A percentile compares a stretch with the other conserved stretches of the same genome.
These are phyloP conservation scores for Termitomyces sp. DNA, from an alignment of 768 basidiomycete genomes.

Conservation along the genomic window DNA sequence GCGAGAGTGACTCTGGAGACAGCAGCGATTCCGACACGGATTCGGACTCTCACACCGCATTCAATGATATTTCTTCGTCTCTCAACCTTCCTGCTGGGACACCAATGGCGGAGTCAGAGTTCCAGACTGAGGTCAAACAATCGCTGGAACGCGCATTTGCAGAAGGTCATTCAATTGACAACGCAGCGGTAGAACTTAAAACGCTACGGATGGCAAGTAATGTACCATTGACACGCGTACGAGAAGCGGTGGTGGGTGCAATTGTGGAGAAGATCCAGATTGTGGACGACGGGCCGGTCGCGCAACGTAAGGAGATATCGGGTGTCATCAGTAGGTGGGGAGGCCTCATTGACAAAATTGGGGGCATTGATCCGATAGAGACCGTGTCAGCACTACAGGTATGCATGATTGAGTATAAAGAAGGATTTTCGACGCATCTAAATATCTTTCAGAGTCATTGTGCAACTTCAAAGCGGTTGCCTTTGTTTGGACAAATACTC, in stretches of 20 bases:
- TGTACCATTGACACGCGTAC: slow-evolving; percentile 79
- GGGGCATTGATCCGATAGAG: slow-evolving; percentile 79
- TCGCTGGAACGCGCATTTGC: slow-evolving; percentile 90
- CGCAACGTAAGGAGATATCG: slow-evolving; percentile 63
- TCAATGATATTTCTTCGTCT: slow-evolving; percentile 44
- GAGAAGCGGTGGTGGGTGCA: slow-evolving; percentile 84
- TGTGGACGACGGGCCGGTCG: slow-evolving; percentile 46
- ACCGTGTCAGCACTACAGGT: slow-evolving; percentile 80
- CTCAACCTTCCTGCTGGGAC: slow-evolving; percentile 31
- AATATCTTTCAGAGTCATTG: slow-evolving; percentile 50
- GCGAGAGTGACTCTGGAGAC: slow-evolving; percentile 39
- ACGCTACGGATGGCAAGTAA: slow-evolving; percentile 97
- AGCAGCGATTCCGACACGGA: slow-evolving; percentile 33
- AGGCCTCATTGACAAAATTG: slow-evolving; percentile 70
- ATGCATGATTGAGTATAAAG: slow-evolving; percentile 10
- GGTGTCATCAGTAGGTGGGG: slow-evolving; percentile 77
- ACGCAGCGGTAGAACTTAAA: slow-evolving; percentile 91
- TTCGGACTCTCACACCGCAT: slow-evolving; percentile 32
- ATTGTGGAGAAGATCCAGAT: slow-evolving; percentile 71
- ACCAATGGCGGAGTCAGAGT: slow-evolving; percentile 59
- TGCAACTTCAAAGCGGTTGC: slow-evolving; percentile 53
- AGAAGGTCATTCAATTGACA: slow-evolving; percentile 88
- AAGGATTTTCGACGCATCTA: not conserved
- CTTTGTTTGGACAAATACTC: slow-evolving; percentile 81
- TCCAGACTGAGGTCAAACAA: slow-evolving; percentile 69